Evolutionary conservation across 2,329 filamentous ascomycete genomes (phyloP), one percentile per base, ranked within the genome.

Genomic region (Colletotrichum agaves): DNA sequence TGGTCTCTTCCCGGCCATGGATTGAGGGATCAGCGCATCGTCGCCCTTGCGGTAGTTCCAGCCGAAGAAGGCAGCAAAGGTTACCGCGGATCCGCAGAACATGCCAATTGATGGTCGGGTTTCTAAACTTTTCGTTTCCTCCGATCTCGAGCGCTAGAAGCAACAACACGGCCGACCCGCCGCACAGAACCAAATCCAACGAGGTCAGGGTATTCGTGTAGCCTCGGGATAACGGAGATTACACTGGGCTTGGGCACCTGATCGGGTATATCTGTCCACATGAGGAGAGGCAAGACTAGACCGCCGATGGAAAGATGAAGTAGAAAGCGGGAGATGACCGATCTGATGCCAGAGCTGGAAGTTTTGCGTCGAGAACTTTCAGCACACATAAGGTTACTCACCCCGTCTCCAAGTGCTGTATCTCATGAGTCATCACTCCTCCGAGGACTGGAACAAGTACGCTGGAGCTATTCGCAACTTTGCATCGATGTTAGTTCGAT

Each of bases 361-460:
- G 1, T 15, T 19, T 15, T 31, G 35, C 4, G 13, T 47, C 41
- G 35, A 35, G 17, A 53, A 31, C n/a, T 15, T 39, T 19, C 17
- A 21, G 23, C 11, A 23, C 2, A 15, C 11, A 11, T 7, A 33
- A 41, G 17, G 23, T 11, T 12, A 72, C 76, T 72, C 71, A 78
- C 78, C 78, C 80, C 81, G 83, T 37, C 82, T 74, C 82, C 81
- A 84, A 0, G 76, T 78, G 1, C 74, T 67, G 57, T 78, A 75
- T 4, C n/a, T n/a, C n/a, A n/a, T 75, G 70, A 0, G 78, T 80
- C 7, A 82, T 77, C 13, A 75, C 72, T 66, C 83, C 80, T 27
- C 83, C 83, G 15, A 85, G 72, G 11, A 87, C 70, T 35, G 78
- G 78, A 0, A 77, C 78, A 35, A 78, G 72, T 43, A 80, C 75